Evolutionary conservation across 805 yeast genomes (phyloP), one percentile per base, ranked within the genome.

Genomic region (Monosporozyma unispora): DNA sequence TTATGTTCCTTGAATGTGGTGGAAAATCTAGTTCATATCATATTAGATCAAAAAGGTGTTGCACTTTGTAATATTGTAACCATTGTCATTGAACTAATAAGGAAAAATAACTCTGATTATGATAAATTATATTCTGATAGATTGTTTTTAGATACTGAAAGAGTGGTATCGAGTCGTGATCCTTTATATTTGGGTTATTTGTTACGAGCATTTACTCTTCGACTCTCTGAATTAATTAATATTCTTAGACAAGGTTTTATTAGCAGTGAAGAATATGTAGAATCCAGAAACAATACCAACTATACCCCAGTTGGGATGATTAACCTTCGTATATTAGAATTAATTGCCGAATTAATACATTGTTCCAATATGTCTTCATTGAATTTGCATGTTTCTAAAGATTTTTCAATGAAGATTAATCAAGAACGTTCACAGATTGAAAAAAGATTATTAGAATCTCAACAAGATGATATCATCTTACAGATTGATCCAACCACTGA

Each of bases 341-440:
- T 93, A 47, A 80, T 93, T 45, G 99, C 99, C 0, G 99, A 93
- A 61, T 73, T 93, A 39, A 74, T 93, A 50, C 99, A 93, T 67
- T 93, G 99, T 63, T 88, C 96, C n/a, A 93, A 93, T 68, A 93
- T 93, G 98, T 87, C 84, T 0, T 73, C 89, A 18, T 75, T 93
- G 56, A 93, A 91, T 64, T 88, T 90, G 44, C 79, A 77, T 39
- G 75, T 75, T 47, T 88, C 90, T 48, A 82, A 87, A 64, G 73
- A 73, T 28, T 75, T 87, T 42, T 81, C 88, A 22, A 66, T 68
- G 37, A 80, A 82, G 50, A 76, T 96, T 45, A 96, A 89, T 59
- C 64, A 68, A 11, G 79, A 82, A 52, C 75, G 96, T 51, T 71
- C 70, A 21, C 71, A 82, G 21, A 70, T 84, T 45, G 67, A 73